Evolutionary conservation across 2,329 filamentous ascomycete genomes (phyloP), one percentile per base, ranked within the genome.

Genomic region (Colletotrichum sp.): DNA sequence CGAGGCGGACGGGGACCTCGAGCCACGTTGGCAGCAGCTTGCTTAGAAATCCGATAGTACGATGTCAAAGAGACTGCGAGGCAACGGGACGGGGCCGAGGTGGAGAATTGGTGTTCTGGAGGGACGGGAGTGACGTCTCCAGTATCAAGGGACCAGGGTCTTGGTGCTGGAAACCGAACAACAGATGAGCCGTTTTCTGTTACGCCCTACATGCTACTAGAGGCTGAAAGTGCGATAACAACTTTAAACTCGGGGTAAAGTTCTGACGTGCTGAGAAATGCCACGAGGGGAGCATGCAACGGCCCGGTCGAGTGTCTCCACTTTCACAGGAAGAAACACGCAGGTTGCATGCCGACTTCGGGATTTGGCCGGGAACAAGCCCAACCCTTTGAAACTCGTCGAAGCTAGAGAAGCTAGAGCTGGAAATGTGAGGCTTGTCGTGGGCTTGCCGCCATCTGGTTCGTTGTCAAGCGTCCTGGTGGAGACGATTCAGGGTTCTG

Each of bases 11-110:
- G 58, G 16, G 28, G 24, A 48, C 14, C 36, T 24, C 26, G n/a
- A 63, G 73, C 58, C 68, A 72, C 68, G 55, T 74, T 34, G 69
- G 32, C 34, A 58, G 62, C 16, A 18, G 5, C 10, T 38, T 75
- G 73, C 69, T 75, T 75, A 75, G 73, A 75, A 75, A 75, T 75
- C 73, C 56, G 56, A 68, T 58, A 24, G 63, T 71, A 72, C 72
- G 72, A 66, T 66, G 52, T n/a, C 38, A 61, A 36, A 62, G 72
- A 72, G 56, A 59, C 69, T 64, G 55, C 69, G 43, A 75, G 63
- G 63, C 56, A 75, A 75, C 69, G 21, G 28, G 43, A 75, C 56
- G 69, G 73, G 73, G 63, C 69, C 62, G n/a, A 24, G 59, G 59
- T 64, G 71, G 71, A 30, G 71, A 18, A 26, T 8, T 8, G n/a